Percentiles rank a stretch among this genome's conserved stretches.
Conservation (phyloP, 768 basidiomycete genomes). For the Auriscalpium orientale region DNA sequence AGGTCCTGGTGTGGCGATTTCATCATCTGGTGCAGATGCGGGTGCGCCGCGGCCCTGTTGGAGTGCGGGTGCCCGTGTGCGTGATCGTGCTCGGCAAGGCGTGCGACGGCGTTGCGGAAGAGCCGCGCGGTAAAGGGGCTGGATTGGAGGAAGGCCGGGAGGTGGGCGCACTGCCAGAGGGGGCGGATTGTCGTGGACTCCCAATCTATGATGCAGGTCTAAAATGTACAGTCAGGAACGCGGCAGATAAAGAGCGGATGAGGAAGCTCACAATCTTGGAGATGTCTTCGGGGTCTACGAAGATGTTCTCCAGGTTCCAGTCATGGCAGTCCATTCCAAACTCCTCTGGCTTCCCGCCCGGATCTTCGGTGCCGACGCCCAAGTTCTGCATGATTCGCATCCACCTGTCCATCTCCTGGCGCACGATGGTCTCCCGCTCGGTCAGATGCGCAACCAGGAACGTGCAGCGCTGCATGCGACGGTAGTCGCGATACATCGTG, state of each 20-base stretch:
- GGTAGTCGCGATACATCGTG: slow-evolving; percentile 75
- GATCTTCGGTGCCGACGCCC: slow-evolving; percentile 23
- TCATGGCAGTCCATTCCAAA: slow-evolving; percentile 85
- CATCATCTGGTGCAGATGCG: slow-evolving; percentile 15
- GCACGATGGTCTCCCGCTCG: slow-evolving; percentile 54
- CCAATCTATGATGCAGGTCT: slow-evolving; percentile 90
- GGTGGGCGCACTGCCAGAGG: slow-evolving; percentile 78
- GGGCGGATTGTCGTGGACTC: slow-evolving; percentile 86
- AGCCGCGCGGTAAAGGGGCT: slow-evolving; percentile 66
- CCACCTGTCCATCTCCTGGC: slow-evolving; percentile 68
- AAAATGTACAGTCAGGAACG: slow-evolving; percentile 4
- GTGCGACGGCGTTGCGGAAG: slow-evolving; percentile 57
- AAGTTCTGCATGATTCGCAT: slow-evolving; percentile 58
- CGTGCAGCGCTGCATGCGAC: slow-evolving; percentile 72
- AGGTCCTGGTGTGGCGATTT: slow-evolving; percentile 23
- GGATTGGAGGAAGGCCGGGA: slow-evolving; percentile 73
- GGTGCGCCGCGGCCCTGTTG: slow-evolving; percentile 12
- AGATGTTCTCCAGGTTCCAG: slow-evolving; percentile 76
- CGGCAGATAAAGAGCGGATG: neutral
- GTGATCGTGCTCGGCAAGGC: slow-evolving; percentile 29
- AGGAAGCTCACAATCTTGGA: slow-evolving; percentile 56
- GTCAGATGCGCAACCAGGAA: slow-evolving; percentile 68
- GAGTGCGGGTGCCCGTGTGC: slow-evolving; percentile 14
- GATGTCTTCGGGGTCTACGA: slow-evolving; percentile 64
- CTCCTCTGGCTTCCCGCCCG: slow-evolving; percentile 38